Percentiles rank a stretch among this genome's conserved stretches.
These are phyloP conservation scores for Magnolia sinica DNA, from an alignment of 164 flowering plant genomes.

Conservation along the genomic window DNA sequence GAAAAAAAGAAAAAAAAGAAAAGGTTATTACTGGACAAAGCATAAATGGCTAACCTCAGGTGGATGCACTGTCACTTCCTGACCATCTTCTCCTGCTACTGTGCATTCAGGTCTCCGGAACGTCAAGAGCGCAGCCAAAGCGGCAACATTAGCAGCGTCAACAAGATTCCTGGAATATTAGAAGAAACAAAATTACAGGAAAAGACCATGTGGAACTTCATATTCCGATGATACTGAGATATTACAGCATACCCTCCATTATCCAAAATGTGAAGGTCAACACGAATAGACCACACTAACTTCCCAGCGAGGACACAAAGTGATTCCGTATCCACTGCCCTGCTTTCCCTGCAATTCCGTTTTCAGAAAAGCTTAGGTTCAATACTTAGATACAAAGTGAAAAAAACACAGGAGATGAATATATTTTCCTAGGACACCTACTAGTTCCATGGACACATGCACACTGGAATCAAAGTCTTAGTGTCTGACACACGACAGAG, in stretches of 20 bases:
- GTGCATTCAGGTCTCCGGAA: constrained; percentile 93
- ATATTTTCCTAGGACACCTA: neutral
- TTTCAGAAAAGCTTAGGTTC: constrained; percentile 2
- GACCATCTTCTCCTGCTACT: constrained; percentile 82
- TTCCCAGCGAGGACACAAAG: constrained; percentile 89
- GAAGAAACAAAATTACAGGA: constrained; percentile 7
- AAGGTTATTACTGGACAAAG: no score
- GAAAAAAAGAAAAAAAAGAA: no score
- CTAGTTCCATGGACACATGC: no score
- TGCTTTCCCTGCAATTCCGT: constrained; percentile 83
- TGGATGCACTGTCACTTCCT: constrained; percentile 76
- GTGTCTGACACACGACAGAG: neutral
- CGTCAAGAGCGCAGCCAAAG: constrained; percentile 84
- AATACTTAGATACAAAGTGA: neutral
- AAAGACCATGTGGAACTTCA: neutral
- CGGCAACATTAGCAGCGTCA: constrained; percentile 98
- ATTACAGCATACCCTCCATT: constrained; percentile 76
- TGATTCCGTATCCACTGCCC: constrained; percentile 93
- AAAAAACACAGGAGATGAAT: neutral
- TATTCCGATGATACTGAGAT: neutral
- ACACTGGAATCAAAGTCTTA: neutral
- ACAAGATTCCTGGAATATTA: constrained; percentile 70
- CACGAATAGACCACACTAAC: constrained; percentile 83
- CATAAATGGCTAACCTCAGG: constrained; percentile 59
- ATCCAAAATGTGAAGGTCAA: constrained; percentile 91